Conservation (phyloP, 331 rosid species). For the Erythrophleum ivorense region DNA sequence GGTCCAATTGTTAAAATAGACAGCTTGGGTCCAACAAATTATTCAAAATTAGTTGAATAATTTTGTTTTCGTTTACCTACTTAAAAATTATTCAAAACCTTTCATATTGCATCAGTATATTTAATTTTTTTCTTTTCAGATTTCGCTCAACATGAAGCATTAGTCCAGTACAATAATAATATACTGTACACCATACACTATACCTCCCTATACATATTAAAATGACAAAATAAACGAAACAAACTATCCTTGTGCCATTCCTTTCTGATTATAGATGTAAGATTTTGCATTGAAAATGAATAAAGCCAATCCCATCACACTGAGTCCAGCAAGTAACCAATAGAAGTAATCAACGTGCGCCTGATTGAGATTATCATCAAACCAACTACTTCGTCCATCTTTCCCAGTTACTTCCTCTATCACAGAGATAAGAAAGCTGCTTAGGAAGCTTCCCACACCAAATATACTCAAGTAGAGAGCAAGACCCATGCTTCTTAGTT, state of each 20-base stretch:
- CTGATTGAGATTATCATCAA: constrained; percentile 2
- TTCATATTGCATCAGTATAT: too few relatives aligned
- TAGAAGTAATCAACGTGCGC: constrained; percentile 30
- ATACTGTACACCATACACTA: neutral
- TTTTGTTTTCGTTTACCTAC: too few relatives aligned
- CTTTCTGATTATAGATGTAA: neutral
- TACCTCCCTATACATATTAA: neutral
- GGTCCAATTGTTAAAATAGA: too few relatives aligned
- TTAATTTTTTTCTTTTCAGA: too few relatives aligned
- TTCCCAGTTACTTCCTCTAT: neutral
- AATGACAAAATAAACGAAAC: neutral
- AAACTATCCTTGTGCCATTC: neutral
- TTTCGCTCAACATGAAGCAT: too few relatives aligned
- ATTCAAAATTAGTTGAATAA: too few relatives aligned
- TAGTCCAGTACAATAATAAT: neutral
- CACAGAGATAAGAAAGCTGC: neutral
- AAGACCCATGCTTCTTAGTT: constrained; percentile 4
- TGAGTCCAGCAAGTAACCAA: constrained; percentile 6
- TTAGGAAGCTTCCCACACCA: neutral
- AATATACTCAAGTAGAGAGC: neutral
- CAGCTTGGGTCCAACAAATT: too few relatives aligned
- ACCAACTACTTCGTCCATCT: constrained; percentile 5
- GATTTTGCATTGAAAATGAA: constrained; percentile 3
- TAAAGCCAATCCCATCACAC: constrained; percentile 4
- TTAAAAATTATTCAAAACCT: too few relatives aligned